Base-by-base conservation (phyloP, 2,329 filamentous ascomycete species). In the Paracamarosporium sp. region DNA sequence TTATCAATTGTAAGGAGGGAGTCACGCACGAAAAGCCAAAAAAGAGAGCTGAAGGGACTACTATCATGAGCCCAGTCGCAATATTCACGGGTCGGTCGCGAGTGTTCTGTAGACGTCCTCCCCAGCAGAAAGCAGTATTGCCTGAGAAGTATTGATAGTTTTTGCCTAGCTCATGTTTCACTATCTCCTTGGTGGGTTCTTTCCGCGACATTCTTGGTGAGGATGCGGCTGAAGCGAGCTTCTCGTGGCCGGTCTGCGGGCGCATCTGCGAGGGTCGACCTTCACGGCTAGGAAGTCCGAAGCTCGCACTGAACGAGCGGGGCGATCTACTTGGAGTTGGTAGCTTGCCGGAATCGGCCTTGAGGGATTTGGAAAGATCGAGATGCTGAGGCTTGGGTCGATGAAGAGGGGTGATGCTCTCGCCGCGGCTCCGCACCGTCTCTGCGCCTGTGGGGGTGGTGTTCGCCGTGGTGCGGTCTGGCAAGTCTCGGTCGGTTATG, bases 91-190 rank as follows among this genome's bases (percentile, higher is more conserved):
- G 95, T 62, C 89, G 86, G 66, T 96, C 90, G 66, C 88, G 87
- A 33, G 95, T 90, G 76, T 98, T 97, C 72, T 97, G 92, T 59
- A 95, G 83, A 57, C 95, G 86, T 7, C 95, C 95, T 31, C 91
- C 90, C 57, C 91, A 83, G 75, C 88, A 97, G 73, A 99, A 99
- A 24, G 93, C 82, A 0, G 92, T 97, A 72, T 98, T 99, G 44
- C 95, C 95, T 43, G 91, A 86, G 70, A 97, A 98, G 75, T 97
- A 97, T 74, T 98, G 87, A 77, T 94, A 90, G 68, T 97, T 97
- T 64, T 85, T 89, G 50, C 91, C 88, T 54, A 85, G 71, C 33
- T 82, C 77, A 24, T 75, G 64, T 44, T 79, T 79, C 25, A 79
- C 64, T 47, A 71, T 76, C 41, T 69, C 66, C 47, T 75, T 75